Base-by-base conservation (phyloP, 495 filamentous ascomycete genomes). In the Mytilinidion resinicola region DNA sequence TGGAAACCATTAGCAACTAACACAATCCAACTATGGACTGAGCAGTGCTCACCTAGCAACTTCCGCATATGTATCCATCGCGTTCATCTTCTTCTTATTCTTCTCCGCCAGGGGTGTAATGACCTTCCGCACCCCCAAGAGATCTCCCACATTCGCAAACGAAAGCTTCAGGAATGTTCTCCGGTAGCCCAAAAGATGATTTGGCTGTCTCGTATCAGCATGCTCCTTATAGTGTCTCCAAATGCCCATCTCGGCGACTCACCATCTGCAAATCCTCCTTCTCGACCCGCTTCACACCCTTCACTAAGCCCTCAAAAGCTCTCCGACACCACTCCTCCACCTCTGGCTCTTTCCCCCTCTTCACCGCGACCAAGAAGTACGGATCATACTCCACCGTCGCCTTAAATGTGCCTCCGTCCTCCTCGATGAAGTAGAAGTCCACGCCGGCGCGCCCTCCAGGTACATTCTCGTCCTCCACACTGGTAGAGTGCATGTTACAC, bases 41-140 rank as follows among this genome's bases (percentile, higher is more conserved):
- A 44, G 30, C 12, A 10, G 38, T 43, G 79, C 82, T 67, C 72
- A 95, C 90, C 84, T 88, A 57, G 88, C 87, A 65, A 96, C 90
- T 78, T 99, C 95, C 55, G 89, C 89, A 81, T 97, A 99, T 63
- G 92, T 90, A 78, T 99, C 93, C 88, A 97, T 95, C 49, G 90
- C 88, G 76, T 85, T 90, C 77, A 95, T 83, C 60, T 86, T 91
- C 69, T 90, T 92, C 77, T 88, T 95, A 65, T 97, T 99, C 74
- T 91, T 95, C 73, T 96, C 91, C 30, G 91, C 93, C 71, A 99
- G 80, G 9, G 93, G 93, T 76, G 90, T 84, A 39, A 99, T 80
- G 15, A 84, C 81, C 60, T 82, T 89, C 63, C 91, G 80, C 21
- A 90, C 92, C 51, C 83, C 83, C 64, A 99, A 77, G 56, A 99